phyloP scores from a whole-genome alignment of 1,139 yeast species.

The Yamadazyma oceani region DNA sequence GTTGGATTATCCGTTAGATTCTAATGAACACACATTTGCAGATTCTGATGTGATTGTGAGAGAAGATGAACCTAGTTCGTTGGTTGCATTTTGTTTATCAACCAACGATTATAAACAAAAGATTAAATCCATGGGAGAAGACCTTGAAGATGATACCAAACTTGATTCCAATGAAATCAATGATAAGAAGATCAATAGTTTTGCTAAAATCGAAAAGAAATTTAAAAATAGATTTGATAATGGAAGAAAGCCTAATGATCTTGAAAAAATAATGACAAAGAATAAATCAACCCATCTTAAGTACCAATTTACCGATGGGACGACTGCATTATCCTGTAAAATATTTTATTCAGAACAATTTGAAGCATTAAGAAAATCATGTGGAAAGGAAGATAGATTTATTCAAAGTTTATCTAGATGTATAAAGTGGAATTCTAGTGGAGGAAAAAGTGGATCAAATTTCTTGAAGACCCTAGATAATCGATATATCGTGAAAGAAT shows the following conservation, averaged over 20 bases:
- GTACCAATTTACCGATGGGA: slow-evolving; percentile 89
- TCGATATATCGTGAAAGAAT: slow-evolving; percentile 83
- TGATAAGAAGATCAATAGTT: slow-evolving; percentile 38
- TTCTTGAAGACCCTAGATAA: slow-evolving; percentile 91
- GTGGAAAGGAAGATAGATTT: slow-evolving; percentile 75
- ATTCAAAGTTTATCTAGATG: slow-evolving; percentile 91
- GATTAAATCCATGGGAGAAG: slow-evolving; percentile 43
- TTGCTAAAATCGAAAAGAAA: slow-evolving; percentile 45
- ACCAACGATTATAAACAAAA: slow-evolving; percentile 79
- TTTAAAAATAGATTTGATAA: slow-evolving; percentile 34
- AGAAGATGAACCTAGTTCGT: slow-evolving; percentile 95
- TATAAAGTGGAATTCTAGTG: slow-evolving; percentile 92
- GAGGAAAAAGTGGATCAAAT: slow-evolving; percentile 96
- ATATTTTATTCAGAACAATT: slow-evolving; percentile 95
- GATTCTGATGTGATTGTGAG: slow-evolving; percentile 93
- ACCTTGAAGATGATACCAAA: slow-evolving; percentile 18
- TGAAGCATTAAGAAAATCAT: slow-evolving; percentile 84
- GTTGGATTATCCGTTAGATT: slow-evolving; percentile 73
- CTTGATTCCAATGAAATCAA: slow-evolving; percentile 24
- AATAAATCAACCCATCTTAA: slow-evolving; percentile 86
- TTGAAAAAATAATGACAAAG: slow-evolving; percentile 74
- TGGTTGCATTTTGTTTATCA: slow-evolving; percentile 89
- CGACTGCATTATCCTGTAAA: slow-evolving; percentile 85
- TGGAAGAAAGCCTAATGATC: slow-evolving; percentile 23
- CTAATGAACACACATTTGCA: slow-evolving; percentile 87